These are phyloP conservation scores for Lenwebbia sp. DNA, from an alignment of 345 rosid genomes.

Conservation along the genomic window DNA sequence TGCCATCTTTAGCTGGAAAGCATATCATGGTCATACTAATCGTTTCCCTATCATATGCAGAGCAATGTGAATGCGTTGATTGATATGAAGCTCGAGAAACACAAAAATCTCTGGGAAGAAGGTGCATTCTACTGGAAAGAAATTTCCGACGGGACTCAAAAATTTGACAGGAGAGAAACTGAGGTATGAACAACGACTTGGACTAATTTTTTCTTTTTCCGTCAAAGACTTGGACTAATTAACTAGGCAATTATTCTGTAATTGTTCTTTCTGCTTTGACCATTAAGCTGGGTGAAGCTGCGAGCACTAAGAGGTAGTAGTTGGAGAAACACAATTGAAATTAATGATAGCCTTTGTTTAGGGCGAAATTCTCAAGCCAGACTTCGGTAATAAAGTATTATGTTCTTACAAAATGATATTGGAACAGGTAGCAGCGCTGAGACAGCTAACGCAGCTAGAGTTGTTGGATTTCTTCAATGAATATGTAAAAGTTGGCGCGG, in stretches of 20 bases:
- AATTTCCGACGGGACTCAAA: conserved; percentile 52
- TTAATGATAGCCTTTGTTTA: background rate
- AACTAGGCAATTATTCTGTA: background rate
- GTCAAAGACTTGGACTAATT: background rate
- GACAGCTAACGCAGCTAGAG: conserved; percentile 56
- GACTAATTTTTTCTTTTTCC: background rate
- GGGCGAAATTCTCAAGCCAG: background rate
- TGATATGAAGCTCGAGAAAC: conserved; percentile 86
- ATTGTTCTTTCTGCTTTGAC: background rate
- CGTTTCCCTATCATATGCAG: conserved; percentile 20
- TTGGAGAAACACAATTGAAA: background rate
- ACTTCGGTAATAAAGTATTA: background rate
- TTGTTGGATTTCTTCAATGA: conserved; percentile 63
- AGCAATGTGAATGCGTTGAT: conserved; percentile 70
- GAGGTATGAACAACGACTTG: conserved; percentile 37
- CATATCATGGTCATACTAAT: background rate
- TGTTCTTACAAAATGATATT: background rate
- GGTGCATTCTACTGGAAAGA: conserved; percentile 65
- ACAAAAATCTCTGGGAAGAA: conserved; percentile 82
- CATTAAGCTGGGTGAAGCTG: background rate
- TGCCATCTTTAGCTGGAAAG: background rate
- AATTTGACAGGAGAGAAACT: conserved; percentile 58
- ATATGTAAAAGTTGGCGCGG: conserved; percentile 55
- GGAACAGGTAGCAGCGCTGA: conserved; percentile 56
- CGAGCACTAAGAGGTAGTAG: background rate